Conservation (phyloP, 2,329 filamentous ascomycete genomes). For the Aureobasidium namibiae region DNA sequence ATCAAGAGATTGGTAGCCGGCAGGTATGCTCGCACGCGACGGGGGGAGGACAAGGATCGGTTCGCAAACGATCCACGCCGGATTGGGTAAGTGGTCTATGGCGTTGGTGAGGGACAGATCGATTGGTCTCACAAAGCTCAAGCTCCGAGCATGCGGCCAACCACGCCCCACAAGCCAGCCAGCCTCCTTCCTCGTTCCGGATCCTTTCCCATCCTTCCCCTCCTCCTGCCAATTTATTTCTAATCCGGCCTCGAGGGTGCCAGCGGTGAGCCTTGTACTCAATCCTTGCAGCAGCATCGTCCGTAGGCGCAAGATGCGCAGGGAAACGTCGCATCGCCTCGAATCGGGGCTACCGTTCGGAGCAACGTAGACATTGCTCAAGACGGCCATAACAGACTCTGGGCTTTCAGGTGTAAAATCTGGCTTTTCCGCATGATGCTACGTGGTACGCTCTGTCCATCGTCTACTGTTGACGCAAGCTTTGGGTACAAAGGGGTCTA, state of each 20-base stretch:
- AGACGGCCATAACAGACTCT: conserved; percentile 2
- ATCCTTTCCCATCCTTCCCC: conserved; percentile 4
- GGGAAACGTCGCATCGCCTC: conserved; percentile 8
- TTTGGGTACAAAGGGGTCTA: neutral
- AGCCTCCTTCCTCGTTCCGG: conserved; percentile 1
- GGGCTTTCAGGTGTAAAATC: neutral
- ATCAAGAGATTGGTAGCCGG: neutral
- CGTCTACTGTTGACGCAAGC: neutral
- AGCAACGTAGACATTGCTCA: neutral
- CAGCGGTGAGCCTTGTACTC: conserved; percentile 7
- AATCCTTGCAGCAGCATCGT: conserved; percentile 8
- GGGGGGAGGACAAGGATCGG: neutral
- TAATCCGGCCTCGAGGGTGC: conserved; percentile 1
- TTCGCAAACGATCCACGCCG: neutral
- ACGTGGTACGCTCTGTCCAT: neutral
- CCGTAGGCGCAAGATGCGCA: conserved; percentile 9
- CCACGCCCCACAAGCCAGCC: conserved; percentile 1
- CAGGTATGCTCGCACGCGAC: conserved; percentile 1
- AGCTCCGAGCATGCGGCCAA: neutral
- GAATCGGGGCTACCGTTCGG: neutral
- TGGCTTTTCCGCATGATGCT: conserved; percentile 9
- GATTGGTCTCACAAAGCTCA: conserved; percentile 6
- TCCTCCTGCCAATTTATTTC: conserved; percentile 1
- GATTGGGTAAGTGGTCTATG: conserved; percentile 1
- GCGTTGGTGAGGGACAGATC: neutral